phyloP scores from a whole-genome alignment of 1,284 basidiomycete species.

The Ganoderma leucocontextum region DNA sequence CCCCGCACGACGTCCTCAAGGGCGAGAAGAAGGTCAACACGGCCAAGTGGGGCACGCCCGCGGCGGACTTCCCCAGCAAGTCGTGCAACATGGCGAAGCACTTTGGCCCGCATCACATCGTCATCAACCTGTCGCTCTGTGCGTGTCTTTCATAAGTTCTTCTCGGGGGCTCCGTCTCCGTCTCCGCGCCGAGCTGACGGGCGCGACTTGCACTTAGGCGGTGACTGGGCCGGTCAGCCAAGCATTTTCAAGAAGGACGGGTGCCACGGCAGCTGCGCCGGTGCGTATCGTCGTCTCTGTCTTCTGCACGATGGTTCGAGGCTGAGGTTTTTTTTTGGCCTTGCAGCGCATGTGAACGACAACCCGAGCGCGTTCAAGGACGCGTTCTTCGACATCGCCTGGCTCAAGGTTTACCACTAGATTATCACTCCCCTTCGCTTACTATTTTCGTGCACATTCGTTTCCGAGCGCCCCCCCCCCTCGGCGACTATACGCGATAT shows the following conservation, averaged over 20 bases:
- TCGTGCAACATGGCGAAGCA: conserved; percentile 54
- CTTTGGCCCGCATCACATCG: conserved; percentile 62
- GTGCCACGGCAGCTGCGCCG: background rate
- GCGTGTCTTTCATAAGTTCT: conserved; percentile 7
- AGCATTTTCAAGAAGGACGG: background rate
- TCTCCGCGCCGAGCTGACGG: background rate
- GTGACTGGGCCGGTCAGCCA: background rate
- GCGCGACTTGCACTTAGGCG: background rate
- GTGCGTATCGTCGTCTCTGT: conserved; percentile 9
- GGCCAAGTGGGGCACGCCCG: conserved; percentile 57
- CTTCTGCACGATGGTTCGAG: background rate
- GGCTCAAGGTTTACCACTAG: conserved; percentile 51
- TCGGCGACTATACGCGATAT: no score
- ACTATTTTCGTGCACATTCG: background rate
- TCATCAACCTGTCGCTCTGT: conserved; percentile 62
- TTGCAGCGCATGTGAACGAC: conserved; percentile 63
- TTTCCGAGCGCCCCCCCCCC: background rate
- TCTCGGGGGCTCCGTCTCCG: background rate
- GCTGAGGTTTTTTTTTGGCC: background rate
- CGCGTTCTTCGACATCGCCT: conserved; percentile 74
- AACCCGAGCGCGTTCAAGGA: conserved; percentile 70
- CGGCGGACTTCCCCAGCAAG: conserved; percentile 60
- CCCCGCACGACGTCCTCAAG: conserved; percentile 55
- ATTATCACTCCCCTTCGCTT: background rate
- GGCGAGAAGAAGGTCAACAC: conserved; percentile 55